phyloP scores from a whole-genome alignment of 129 eudicot species.

The Daucus carota region DNA sequence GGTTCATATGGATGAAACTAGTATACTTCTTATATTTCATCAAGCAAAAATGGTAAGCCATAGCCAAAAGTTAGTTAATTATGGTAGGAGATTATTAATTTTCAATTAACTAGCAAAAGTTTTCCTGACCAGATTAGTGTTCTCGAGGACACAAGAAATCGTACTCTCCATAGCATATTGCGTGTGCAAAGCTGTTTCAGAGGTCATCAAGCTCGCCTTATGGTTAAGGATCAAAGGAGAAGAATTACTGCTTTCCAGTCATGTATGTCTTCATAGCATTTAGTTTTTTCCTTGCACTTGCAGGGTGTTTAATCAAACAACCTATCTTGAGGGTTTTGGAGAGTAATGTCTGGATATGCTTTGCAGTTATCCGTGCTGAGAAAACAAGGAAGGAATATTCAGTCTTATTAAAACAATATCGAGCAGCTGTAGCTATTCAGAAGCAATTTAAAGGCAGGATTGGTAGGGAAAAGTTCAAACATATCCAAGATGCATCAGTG shows the following conservation, averaged over 20 bases:
- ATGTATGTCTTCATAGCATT: slow-evolving; percentile 33
- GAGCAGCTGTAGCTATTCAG: slow-evolving; percentile 69
- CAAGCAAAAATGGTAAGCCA: neutral
- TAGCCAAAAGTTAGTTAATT: neutral
- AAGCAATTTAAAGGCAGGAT: slow-evolving; percentile 47
- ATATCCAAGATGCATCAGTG: slow-evolving; percentile 39
- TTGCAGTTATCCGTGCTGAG: slow-evolving; percentile 70
- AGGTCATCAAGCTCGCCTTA: slow-evolving; percentile 81
- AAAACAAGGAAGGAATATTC: slow-evolving; percentile 62
- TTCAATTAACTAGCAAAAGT: neutral
- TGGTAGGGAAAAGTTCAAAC: slow-evolving; percentile 34
- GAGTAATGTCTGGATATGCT: neutral
- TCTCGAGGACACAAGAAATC: slow-evolving; percentile 89
- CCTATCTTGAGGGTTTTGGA: slow-evolving; percentile 3
- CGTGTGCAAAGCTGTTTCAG: slow-evolving; percentile 92
- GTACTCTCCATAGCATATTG: slow-evolving; percentile 78
- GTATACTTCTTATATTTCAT: neutral
- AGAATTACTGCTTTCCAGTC: slow-evolving; percentile 68
- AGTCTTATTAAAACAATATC: slow-evolving; percentile 42
- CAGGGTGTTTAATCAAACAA: neutral
- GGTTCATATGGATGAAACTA: slow-evolving; percentile 5
- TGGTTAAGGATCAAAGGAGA: slow-evolving; percentile 39
- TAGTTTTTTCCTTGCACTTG: neutral
- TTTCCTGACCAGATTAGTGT: slow-evolving; percentile 49
- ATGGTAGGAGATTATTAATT: neutral